Evolutionary conservation across 2,329 filamentous ascomycete genomes (phyloP).

Genomic region (Hymenoscyphus scutula): DNA sequence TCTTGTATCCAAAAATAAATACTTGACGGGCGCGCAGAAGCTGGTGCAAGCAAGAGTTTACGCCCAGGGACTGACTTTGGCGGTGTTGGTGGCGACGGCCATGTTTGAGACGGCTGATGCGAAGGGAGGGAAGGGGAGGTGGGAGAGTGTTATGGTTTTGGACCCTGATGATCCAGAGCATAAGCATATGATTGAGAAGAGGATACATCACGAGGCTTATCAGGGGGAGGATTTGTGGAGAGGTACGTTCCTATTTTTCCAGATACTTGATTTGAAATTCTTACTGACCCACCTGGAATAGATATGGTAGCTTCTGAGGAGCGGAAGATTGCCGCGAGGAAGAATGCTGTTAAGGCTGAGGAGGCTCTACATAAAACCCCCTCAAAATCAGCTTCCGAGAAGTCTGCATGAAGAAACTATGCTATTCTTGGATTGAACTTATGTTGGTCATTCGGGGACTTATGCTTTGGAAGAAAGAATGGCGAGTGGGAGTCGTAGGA

Average conservation of each 20-base stretch:
- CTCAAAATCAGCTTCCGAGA: slow-evolving; percentile 52
- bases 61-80: slow-evolving; percentile 68
- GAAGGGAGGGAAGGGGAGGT: slow-evolving; percentile 70
- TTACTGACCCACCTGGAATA: slow-evolving; percentile 41
- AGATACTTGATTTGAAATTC: neutral
- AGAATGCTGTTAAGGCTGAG: slow-evolving; percentile 52
- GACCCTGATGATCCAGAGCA: slow-evolving; percentile 81
- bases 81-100: slow-evolving; percentile 64
- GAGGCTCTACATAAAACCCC: slow-evolving; percentile 11
- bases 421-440: neutral
- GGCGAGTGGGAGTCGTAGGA: neutral
- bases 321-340: slow-evolving; percentile 49
- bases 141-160: slow-evolving; percentile 79
- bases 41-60: slow-evolving; percentile 75
- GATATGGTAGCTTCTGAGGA: slow-evolving; percentile 85
- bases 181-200: slow-evolving; percentile 82
- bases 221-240: slow-evolving; percentile 92
- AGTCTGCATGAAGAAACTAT: slow-evolving; percentile 27
- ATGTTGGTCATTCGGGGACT: neutral
- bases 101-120: slow-evolving; percentile 73
- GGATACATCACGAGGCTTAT: slow-evolving; percentile 82
- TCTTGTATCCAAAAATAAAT: slow-evolving; percentile 62
- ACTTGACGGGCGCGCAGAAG: slow-evolving; percentile 63
- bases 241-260: slow-evolving; percentile 53
- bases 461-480: neutral